Conservation (phyloP, 305 asterid species). For the Euphrasia arctica region DNA sequence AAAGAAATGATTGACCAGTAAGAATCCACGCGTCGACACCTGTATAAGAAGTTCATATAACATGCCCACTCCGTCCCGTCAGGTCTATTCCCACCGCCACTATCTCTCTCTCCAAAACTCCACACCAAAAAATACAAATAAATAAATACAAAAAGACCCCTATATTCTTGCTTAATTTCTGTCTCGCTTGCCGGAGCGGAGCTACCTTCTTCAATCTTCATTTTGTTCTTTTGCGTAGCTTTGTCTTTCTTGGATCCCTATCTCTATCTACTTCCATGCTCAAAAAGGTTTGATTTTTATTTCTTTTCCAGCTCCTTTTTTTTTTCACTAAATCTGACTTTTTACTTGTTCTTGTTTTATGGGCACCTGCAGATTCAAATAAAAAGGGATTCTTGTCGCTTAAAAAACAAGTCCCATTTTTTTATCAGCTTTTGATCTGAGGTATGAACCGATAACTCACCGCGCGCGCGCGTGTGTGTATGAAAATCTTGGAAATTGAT, state of each 20-base stretch:
- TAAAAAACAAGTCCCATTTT: conserved; percentile 12
- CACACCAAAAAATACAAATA: background rate
- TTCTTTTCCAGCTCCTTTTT: conserved; percentile 8
- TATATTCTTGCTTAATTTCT: conserved; percentile 15
- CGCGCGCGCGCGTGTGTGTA: conserved; percentile 13
- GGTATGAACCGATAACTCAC: conserved; percentile 20
- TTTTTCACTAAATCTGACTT: conserved; percentile 14
- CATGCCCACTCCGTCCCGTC: background rate
- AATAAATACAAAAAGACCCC: background rate
- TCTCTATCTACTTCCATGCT: conserved; percentile 1
- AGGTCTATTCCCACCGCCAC: background rate
- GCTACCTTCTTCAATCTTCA: conserved; percentile 13
- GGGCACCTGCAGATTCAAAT: conserved; percentile 26
- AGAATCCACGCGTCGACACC: background rate
- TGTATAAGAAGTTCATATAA: background rate
- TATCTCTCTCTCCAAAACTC: background rate
- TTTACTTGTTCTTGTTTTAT: background rate
- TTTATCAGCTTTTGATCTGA: conserved; percentile 32
- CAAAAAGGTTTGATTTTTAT: conserved; percentile 27
- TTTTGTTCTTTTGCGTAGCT: conserved; percentile 31
- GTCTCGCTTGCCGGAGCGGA: conserved; percentile 24
- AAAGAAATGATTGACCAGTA: background rate
- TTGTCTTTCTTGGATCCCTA: conserved; percentile 24
- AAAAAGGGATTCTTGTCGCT: conserved; percentile 16
- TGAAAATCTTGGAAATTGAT: conserved; percentile 25